A percentile compares a stretch with the other conserved stretches of the same genome.
These are phyloP conservation scores for Deakozyma indianensis DNA, from an alignment of 805 yeast genomes.

Conservation along the genomic window DNA sequence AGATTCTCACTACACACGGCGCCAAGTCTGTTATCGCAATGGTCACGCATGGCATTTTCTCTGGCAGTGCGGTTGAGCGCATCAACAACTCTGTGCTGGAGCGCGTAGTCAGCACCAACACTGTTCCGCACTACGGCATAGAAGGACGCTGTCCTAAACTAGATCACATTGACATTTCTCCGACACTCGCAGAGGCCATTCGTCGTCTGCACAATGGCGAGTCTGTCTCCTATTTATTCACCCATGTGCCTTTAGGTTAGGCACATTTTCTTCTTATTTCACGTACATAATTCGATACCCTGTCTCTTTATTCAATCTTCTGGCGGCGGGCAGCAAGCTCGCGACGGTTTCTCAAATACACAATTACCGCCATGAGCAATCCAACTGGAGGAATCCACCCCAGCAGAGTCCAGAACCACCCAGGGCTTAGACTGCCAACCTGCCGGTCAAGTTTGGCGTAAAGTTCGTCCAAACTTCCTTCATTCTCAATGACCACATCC, in stretches of 20 bases:
- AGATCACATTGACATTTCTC: slow-evolving; percentile 71
- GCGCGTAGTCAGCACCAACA: slow-evolving; percentile 79
- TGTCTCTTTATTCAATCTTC: not conserved
- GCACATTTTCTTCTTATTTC: not conserved
- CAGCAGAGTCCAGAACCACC: slow-evolving; percentile 11
- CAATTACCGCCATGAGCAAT: not conserved
- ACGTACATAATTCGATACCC: not conserved
- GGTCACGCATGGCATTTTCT: slow-evolving; percentile 89
- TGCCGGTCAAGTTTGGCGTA: slow-evolving; percentile 28
- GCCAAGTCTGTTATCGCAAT: slow-evolving; percentile 83
- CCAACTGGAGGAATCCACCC: slow-evolving; percentile 25
- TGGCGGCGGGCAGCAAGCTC: not conserved
- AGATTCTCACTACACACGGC: slow-evolving; percentile 62
- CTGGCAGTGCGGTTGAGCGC: slow-evolving; percentile 68
- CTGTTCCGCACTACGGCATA: slow-evolving; percentile 69
- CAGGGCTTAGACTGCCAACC: slow-evolving; percentile 27
- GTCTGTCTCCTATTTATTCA: slow-evolving; percentile 75
- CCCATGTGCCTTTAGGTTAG: slow-evolving; percentile 37
- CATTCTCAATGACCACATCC: slow-evolving; percentile 57
- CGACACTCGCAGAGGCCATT: slow-evolving; percentile 84
- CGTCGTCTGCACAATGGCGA: slow-evolving; percentile 95
- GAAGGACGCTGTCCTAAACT: slow-evolving; percentile 48
- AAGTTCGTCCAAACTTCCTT: slow-evolving; percentile 30
- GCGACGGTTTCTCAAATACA: not conserved
- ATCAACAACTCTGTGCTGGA: slow-evolving; percentile 53